Percentiles rank a stretch among this genome's conserved stretches.
These are phyloP conservation scores for Zygosaccharomyces bailii DNA, from an alignment of 805 yeast species.

Conservation along the genomic window DNA sequence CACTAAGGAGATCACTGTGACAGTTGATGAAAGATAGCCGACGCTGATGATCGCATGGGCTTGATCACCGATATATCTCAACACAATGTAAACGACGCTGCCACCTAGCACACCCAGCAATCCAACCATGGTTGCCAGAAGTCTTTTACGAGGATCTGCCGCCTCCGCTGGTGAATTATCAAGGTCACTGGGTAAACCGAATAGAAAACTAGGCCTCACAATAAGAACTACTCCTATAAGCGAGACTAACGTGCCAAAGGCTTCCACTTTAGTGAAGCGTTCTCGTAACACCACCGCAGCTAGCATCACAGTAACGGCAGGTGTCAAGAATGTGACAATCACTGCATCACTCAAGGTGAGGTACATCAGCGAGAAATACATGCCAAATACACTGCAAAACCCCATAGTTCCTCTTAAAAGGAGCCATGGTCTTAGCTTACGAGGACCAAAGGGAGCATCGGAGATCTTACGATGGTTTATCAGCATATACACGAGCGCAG, in stretches of 20 bases:
- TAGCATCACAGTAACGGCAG: slow-evolving; percentile 68
- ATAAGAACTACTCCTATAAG: slow-evolving; percentile 73
- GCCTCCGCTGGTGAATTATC: slow-evolving; percentile 40
- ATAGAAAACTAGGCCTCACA: slow-evolving; percentile 74
- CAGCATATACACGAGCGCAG: slow-evolving; percentile 56
- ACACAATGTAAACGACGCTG: slow-evolving; percentile 61
- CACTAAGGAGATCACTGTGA: slow-evolving; percentile 51
- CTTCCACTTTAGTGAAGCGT: slow-evolving; percentile 61
- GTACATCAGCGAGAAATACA: slow-evolving; percentile 71
- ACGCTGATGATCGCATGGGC: slow-evolving; percentile 83
- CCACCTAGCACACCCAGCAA: slow-evolving; percentile 68
- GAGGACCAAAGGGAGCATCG: slow-evolving; percentile 70
- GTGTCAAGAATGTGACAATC: slow-evolving; percentile 72
- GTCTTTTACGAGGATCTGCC: slow-evolving; percentile 49
- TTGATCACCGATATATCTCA: slow-evolving; percentile 69
- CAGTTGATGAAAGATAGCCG: slow-evolving; percentile 64
- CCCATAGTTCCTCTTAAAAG: slow-evolving; percentile 68
- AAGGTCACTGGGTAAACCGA: slow-evolving; percentile 40
- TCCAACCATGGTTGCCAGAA: slow-evolving; percentile 60
- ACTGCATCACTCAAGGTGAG: slow-evolving; percentile 78
- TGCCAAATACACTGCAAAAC: slow-evolving; percentile 73
- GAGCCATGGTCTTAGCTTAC: slow-evolving; percentile 50
- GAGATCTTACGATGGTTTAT: slow-evolving; percentile 43
- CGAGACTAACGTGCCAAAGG: slow-evolving; percentile 63
- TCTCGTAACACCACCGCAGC: slow-evolving; percentile 70